Base-by-base conservation (phyloP, 2,329 filamentous ascomycete species). In the Fusarium sp. region DNA sequence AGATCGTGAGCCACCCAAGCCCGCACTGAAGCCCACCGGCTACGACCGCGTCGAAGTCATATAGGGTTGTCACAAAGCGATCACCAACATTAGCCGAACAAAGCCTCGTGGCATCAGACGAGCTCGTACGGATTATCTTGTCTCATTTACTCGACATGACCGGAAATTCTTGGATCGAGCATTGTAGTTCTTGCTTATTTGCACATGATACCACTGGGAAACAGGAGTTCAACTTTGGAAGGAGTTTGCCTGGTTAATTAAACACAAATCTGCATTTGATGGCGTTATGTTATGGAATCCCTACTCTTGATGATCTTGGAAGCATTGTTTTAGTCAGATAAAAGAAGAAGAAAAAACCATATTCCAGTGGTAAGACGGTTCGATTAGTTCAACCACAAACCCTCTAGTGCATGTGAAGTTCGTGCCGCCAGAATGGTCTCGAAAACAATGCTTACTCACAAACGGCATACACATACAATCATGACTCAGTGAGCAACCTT, bases 31-130 rank as follows among this genome's bases (percentile, higher is more conserved):
- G 80, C 87, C 92, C 1, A 87, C 87, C 2, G 96, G 96, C 2
- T 99, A 93, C 89, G 95, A 98, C 80, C 87, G 96, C 35, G 84
- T 90, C 6, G 96, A 99, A 59, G 90, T 97, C 42, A 90, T 96
- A n/a, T 89, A 78, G 79, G 39, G 36, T 35, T 14, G 26, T 18
- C 17, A 20, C 24, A 38, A 28, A 28, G 32, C 26, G 32, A 59
- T 39, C 28, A 30, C 42, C 14, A 35, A 35, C 17, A 18, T 24
- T 14, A n/a, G 32, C 14, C 24, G 42, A 55, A 42, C 22, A 45
- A 17, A 48, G 35, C 10, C 51, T 51, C 24, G n/a, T 47, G 26
- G 36, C 50, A 35, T 39, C n/a, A 45, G 24, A 35, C 45, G 48
- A 47, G n/a, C n/a, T 36, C 30, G 32, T 69, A 72, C 38, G 14